A percentile compares a stretch with the other conserved stretches of the same genome.
These are phyloP conservation scores for Dendrothele bispora DNA, from an alignment of 768 basidiomycete genomes.

Conservation along the genomic window DNA sequence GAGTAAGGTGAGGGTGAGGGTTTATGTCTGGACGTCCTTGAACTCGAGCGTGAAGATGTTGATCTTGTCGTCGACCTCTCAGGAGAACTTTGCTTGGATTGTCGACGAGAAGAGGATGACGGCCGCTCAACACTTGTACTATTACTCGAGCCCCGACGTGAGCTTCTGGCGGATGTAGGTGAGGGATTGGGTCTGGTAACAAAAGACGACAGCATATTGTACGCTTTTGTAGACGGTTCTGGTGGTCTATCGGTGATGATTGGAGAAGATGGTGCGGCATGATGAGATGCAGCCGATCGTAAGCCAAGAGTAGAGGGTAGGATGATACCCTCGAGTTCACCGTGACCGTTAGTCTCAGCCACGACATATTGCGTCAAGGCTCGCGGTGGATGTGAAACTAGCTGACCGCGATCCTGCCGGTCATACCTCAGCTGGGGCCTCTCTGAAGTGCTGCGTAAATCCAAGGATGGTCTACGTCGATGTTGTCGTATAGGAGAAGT, in stretches of 20 bases:
- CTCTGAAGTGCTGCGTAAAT: not conserved
- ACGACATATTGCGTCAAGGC: constrained; percentile 74
- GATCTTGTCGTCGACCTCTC: not conserved
- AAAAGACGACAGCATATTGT: constrained; percentile 62
- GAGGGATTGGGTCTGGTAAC: constrained; percentile 34
- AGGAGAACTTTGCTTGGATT: not conserved
- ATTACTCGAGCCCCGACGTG: constrained; percentile 5
- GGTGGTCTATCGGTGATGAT: constrained; percentile 33
- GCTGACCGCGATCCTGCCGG: constrained; percentile 47
- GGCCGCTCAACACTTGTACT: constrained; percentile 5
- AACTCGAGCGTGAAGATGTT: not conserved
- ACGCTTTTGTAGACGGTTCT: constrained; percentile 55
- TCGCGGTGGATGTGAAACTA: constrained; percentile 69
- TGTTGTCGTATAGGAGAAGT: constrained; percentile 21
- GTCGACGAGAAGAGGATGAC: not conserved
- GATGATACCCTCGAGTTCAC: constrained; percentile 48
- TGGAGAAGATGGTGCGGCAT: constrained; percentile 27
- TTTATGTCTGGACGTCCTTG: constrained; percentile 1
- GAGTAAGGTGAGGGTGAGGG: not conserved
- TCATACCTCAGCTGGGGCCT: constrained; percentile 50
- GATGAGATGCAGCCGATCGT: constrained; percentile 36
- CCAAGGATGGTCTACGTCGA: constrained; percentile 48
- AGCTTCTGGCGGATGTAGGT: constrained; percentile 9
- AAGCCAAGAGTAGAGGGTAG: constrained; percentile 75
- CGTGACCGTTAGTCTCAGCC: not conserved